Conservation (phyloP, 192 early-diverging fungal species). For the Coemansia sp. region DNA sequence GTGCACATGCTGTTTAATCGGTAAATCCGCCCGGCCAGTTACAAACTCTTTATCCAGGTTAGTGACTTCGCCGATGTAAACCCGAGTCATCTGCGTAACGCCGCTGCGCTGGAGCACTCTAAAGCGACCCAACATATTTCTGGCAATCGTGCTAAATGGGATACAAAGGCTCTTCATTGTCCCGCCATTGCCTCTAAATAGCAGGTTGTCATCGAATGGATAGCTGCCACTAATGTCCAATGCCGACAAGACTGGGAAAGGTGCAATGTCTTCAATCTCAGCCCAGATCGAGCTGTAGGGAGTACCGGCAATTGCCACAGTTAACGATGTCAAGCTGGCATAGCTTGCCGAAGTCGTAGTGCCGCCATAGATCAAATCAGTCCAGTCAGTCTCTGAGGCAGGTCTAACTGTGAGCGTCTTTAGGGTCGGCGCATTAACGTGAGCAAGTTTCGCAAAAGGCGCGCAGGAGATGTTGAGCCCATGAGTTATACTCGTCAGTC, state of each 20-base stretch:
- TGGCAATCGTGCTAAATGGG: neutral
- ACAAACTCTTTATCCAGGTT: neutral
- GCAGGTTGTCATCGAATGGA: slow-evolving; percentile 1
- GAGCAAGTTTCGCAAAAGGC: neutral
- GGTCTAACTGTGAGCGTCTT: too few species aligned
- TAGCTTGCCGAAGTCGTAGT: neutral
- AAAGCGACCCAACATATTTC: neutral
- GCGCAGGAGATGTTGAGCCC: neutral
- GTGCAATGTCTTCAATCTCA: neutral
- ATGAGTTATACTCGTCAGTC: neutral
- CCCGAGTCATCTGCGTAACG: neutral
- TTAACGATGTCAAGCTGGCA: too few species aligned
- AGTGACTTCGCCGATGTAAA: neutral
- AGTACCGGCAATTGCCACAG: too few species aligned
- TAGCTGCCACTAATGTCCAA: neutral
- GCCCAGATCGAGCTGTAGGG: too few species aligned
- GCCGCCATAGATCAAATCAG: neutral
- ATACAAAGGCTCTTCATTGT: neutral
- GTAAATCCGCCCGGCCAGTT: neutral
- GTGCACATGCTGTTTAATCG: neutral
- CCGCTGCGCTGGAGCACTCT: neutral
- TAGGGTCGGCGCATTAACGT: too few species aligned
- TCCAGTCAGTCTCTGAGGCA: neutral
- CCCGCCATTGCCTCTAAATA: neutral
- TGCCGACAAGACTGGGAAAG: neutral